Conservation (phyloP, 768 basidiomycete species). For the Gyrodon lividus region DNA sequence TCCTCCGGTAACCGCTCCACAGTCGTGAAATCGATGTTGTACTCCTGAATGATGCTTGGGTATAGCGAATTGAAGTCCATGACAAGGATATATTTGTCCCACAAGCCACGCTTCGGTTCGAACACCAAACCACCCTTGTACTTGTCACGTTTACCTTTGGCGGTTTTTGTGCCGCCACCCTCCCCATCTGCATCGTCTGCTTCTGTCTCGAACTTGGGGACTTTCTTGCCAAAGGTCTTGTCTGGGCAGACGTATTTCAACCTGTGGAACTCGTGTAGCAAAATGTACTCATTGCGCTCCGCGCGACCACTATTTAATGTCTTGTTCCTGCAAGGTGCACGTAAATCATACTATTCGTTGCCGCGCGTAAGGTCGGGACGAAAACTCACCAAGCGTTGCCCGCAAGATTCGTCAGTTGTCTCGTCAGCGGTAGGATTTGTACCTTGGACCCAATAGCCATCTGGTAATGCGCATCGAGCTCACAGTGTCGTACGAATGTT, state of each 20-base stretch:
- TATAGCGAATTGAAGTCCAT: conserved; percentile 99
- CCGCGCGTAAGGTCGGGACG: neutral
- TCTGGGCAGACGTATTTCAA: conserved; percentile 97
- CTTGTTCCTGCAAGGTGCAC: conserved; percentile 69
- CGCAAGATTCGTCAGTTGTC: conserved; percentile 91
- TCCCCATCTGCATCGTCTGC: conserved; percentile 57
- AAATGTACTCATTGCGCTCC: conserved; percentile 98
- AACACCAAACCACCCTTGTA: conserved; percentile 99
- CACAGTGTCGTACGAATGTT: conserved; percentile 90
- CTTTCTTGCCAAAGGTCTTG: conserved; percentile 83
- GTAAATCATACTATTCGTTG: neutral
- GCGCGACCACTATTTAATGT: conserved; percentile 97
- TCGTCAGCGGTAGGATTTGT: conserved; percentile 89
- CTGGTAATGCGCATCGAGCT: conserved; percentile 93
- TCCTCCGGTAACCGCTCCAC: conserved; percentile 69
- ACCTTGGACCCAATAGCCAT: conserved; percentile 97
- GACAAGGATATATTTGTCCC: conserved; percentile 96
- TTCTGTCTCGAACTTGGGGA: conserved; percentile 46
- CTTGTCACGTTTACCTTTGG: conserved; percentile 82
- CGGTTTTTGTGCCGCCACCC: conserved; percentile 41
- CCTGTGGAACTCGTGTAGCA: conserved; percentile 95
- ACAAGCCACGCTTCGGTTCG: conserved; percentile 91
- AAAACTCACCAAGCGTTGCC: conserved; percentile 88
- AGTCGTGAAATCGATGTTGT: conserved; percentile 99
- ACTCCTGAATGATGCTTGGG: conserved; percentile 99